Percentiles rank a stretch among this genome's conserved stretches.
Evolutionary conservation across 768 basidiomycete genomes (phyloP).

Genomic region (Saitozyma sp.): DNA sequence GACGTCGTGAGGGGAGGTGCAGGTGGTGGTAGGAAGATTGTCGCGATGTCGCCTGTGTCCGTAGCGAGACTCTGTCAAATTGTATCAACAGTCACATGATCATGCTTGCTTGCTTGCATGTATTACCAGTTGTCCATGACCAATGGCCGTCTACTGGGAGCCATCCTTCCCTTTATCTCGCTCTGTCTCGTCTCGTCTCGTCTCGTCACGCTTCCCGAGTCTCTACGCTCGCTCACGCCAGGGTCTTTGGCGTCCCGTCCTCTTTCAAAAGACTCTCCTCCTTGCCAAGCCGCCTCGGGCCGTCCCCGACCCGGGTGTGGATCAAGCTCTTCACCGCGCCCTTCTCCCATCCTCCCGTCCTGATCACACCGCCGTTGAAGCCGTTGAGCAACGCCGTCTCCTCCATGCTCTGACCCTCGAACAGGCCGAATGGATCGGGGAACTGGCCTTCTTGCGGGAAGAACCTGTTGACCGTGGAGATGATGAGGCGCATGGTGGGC

Average conservation of each 20-base stretch:
- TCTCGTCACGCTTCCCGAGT: background rate
- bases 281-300: conserved; percentile 66
- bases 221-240: conserved; percentile 6
- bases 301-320: conserved; percentile 89
- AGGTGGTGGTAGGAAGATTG: background rate
- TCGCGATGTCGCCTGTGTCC: background rate
- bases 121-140: background rate
- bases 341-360: conserved; percentile 60
- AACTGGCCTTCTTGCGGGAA: conserved; percentile 81
- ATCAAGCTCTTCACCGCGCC: conserved; percentile 87
- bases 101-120: background rate
- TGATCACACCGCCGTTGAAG: conserved; percentile 77
- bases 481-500: conserved; percentile 73
- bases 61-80: background rate
- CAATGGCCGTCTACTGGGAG: no score
- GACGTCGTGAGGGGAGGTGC: background rate
- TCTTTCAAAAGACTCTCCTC: conserved; percentile 67
- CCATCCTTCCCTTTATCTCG: no score
- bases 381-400: conserved; percentile 59
- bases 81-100: background rate
- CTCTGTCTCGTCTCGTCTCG: no score
- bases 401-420: conserved; percentile 57
- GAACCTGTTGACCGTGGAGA: conserved; percentile 72
- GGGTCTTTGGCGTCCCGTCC: conserved; percentile 66
- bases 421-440: conserved; percentile 58